A percentile compares a stretch with the other conserved stretches of the same genome.
These are phyloP conservation scores for Nakataea oryzae DNA, from an alignment of 2,329 filamentous ascomycete genomes.

Conservation along the genomic window DNA sequence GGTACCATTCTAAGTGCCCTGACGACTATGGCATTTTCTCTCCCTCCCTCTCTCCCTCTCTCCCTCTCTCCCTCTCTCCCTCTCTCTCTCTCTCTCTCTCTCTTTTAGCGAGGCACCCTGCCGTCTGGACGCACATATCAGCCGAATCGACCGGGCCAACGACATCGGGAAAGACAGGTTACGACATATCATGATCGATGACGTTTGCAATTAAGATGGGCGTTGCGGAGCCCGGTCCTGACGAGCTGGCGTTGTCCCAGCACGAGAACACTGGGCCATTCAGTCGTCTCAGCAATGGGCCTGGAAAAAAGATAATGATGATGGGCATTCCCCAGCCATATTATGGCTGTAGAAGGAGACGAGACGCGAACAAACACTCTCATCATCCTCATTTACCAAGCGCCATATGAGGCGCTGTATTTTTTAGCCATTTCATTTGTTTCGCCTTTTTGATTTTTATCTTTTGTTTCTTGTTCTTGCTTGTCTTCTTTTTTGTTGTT, in stretches of 20 bases:
- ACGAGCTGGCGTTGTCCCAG: background rate
- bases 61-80: too few relatives aligned
- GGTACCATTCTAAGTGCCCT: background rate
- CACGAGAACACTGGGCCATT: background rate
- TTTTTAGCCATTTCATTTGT: background rate
- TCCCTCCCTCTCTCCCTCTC: too few relatives aligned
- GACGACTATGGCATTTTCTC: background rate
- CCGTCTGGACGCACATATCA: background rate
- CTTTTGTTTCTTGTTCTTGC: background rate
- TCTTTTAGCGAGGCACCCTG: background rate
- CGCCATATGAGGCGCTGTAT: background rate
- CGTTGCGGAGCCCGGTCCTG: background rate
- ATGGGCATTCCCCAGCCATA: background rate
- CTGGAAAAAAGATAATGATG: background rate
- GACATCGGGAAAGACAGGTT: background rate
- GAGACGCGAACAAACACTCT: background rate
- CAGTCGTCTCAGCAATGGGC: background rate
- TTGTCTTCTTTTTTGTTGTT: background rate
- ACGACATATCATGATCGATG: background rate
- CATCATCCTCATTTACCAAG: background rate
- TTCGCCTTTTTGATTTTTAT: fast-evolving
- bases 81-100: too few relatives aligned
- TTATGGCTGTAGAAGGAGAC: background rate
- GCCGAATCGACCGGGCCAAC: background rate
- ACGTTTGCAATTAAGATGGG: background rate